Evolutionary conservation across 2,329 filamentous ascomycete genomes (phyloP).

Genomic region (Botrytis paeoniae): DNA sequence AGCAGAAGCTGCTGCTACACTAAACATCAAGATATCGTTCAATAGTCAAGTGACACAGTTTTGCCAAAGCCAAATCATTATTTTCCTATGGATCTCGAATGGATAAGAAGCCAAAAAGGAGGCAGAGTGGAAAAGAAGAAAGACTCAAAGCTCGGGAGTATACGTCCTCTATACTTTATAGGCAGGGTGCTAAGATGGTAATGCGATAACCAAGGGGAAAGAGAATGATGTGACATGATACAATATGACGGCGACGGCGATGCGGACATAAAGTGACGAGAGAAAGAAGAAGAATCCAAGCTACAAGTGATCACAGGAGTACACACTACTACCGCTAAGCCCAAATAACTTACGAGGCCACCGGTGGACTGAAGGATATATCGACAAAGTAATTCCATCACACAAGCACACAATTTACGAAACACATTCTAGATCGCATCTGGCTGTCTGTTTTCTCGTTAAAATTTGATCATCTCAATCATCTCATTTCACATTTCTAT

Average conservation of each 20-base stretch:
- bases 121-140: not conserved
- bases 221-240: not conserved
- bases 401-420: not conserved
- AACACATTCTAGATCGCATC: not conserved
- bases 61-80: not conserved
- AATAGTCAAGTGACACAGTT: not conserved
- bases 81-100: not conserved
- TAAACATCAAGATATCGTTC: not conserved
- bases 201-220: not conserved
- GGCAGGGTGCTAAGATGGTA: not conserved
- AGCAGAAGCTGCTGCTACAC: not conserved
- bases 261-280: not conserved
- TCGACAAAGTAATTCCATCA: not conserved
- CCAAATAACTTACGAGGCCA: not conserved
- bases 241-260: not conserved
- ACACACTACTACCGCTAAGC: not conserved
- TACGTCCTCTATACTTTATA: not conserved
- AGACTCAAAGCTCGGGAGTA: not conserved
- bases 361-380: not conserved
- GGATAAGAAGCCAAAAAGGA: not conserved
- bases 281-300: not conserved
- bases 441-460: not conserved
- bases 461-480: not conserved
- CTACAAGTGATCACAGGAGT: not conserved
- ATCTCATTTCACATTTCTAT: constrained; percentile 11